Evolutionary conservation across 352 stramenopile genomes (phyloP), one percentile per base, ranked within the genome.

Genomic region (Pythium phragmiticola): DNA sequence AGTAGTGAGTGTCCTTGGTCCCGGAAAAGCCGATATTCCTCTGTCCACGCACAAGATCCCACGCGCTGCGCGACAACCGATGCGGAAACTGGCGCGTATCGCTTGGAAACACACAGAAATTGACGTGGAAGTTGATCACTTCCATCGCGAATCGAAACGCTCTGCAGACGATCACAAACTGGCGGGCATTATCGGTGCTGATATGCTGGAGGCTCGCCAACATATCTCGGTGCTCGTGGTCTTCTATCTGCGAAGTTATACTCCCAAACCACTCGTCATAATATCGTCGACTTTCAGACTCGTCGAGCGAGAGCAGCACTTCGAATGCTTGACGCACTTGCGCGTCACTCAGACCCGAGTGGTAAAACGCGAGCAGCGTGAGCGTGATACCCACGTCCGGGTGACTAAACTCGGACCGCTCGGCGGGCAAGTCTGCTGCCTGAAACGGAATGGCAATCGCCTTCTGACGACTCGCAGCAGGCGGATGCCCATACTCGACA

Each of bases 391-490:
- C 82, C 34, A 90, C 79, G 60, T 96, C 88, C 12, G 89, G 92
- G 52, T 97, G 90, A 43, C 83, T 90, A 72, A 96, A 97, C 63
- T 98, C 92, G 4, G 82, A 83, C 3, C 88, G 72, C 30, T 93
- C 77, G 4, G 83, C 78, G 8, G 89, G 90, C 11, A 94, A 85
- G 68, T 96, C 87, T 4, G 85, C 85, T 16, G 82, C 88, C 58
- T 80, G 74, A 58, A 96, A 97, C 19, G 90, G 92, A 16, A 98
- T 87, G 9, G 86, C 89, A 21, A 97, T 74, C 21, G 73, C 70
- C 63, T 96, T 97, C 0, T 4, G 41, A 28, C 84, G 84, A 0
- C 71, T 66, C 0, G 63, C 64, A 37, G 57, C 53, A 7, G 69
- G 42, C 16, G 76, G 69, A 46, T 96, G 68, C 0, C 89, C 90